phyloP scores from a whole-genome alignment of 305 asterid species.

The Fraxinus greggii region DNA sequence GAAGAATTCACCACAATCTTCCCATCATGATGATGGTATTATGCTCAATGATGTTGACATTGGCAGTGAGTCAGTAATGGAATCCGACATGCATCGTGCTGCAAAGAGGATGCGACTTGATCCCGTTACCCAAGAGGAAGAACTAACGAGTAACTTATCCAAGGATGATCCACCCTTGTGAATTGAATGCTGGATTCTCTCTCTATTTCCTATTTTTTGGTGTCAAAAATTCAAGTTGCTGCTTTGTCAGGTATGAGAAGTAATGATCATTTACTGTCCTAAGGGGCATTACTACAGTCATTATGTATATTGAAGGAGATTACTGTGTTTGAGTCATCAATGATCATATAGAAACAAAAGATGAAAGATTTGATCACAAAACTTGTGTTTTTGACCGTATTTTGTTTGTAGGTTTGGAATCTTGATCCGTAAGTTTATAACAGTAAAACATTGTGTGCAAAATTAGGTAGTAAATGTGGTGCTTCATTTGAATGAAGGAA shows the following conservation, averaged over 20 bases:
- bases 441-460: not conserved
- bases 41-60: slow-evolving; percentile 1
- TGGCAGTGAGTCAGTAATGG: slow-evolving; percentile 24
- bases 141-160: slow-evolving; percentile 19
- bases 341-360: not conserved
- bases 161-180: slow-evolving; percentile 30
- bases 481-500: not conserved
- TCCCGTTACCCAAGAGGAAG: slow-evolving; percentile 32
- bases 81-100: slow-evolving; percentile 35
- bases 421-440: not conserved
- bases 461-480: not conserved
- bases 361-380: not conserved
- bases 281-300: not conserved
- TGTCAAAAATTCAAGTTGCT: slow-evolving; percentile 1
- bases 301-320: not conserved
- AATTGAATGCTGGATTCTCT: not conserved
- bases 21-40: slow-evolving; percentile 1
- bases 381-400: not conserved
- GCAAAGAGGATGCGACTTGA: slow-evolving; percentile 52
- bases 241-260: not conserved
- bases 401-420: not conserved
- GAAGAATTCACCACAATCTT: not conserved
- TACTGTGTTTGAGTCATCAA: not conserved
- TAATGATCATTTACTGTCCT: not conserved
- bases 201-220: slow-evolving; percentile 2